These are phyloP conservation scores for Carex kokanica DNA, from an alignment of 176 grass and related monocot species.

Conservation along the genomic window DNA sequence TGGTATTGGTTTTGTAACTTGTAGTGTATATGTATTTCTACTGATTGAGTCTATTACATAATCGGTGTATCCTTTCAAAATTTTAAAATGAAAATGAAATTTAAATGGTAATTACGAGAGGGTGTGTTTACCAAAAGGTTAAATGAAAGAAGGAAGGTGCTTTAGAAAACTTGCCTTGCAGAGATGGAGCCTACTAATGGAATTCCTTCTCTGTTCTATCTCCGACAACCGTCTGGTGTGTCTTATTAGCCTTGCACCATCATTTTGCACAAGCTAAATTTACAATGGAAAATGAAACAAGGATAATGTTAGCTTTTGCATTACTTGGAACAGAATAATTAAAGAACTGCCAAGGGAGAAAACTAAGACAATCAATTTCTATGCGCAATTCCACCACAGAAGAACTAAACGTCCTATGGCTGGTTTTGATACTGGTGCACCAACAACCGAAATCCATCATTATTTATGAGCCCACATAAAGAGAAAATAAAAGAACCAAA, in stretches of 20 bases:
- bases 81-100: neutral
- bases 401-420: neutral
- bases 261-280: conserved; percentile 63
- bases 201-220: conserved; percentile 51
- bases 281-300: neutral
- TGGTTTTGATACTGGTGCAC: neutral
- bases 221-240: conserved; percentile 72
- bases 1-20: neutral
- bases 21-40: neutral
- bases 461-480: neutral
- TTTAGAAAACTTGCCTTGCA: conserved; percentile 45
- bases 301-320: neutral
- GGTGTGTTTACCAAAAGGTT: neutral
- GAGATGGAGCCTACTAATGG: conserved; percentile 55
- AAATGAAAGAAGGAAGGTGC: neutral
- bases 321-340: neutral
- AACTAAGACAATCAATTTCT: neutral
- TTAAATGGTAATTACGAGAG: neutral
- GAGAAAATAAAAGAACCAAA: neutral
- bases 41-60: neutral
- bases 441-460: neutral
- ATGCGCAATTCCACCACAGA: neutral
- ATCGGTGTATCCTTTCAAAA: neutral
- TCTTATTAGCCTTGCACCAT: conserved; percentile 46
- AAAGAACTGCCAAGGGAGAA: neutral